Percentiles rank a stretch among this genome's conserved stretches.
Evolutionary conservation across 768 basidiomycete species (phyloP).

Genomic region (Naganishia randhawae): DNA sequence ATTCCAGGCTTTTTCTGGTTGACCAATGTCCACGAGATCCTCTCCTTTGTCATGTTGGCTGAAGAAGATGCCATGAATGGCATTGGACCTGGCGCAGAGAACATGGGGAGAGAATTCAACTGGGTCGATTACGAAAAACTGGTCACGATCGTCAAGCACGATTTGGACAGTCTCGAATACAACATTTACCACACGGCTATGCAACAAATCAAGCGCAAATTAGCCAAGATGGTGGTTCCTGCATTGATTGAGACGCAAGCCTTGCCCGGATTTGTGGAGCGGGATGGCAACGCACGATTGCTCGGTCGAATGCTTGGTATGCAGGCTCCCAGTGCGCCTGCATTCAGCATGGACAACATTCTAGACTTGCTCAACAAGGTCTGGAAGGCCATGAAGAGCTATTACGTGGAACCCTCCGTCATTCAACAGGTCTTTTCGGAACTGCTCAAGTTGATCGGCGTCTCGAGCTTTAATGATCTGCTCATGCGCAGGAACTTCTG

Average conservation of each 20-base stretch:
- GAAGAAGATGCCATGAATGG: conserved; percentile 98
- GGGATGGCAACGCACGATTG: conserved; percentile 83
- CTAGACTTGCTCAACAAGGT: conserved; percentile 94
- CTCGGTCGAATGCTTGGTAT: conserved; percentile 89
- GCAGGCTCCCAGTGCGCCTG: conserved; percentile 60
- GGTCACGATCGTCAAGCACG: conserved; percentile 97
- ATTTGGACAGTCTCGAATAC: conserved; percentile 95
- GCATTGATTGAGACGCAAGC: conserved; percentile 97
- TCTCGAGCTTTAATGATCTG: conserved; percentile 95
- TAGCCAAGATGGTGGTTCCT: conserved; percentile 98
- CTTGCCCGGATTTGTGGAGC: conserved; percentile 93
- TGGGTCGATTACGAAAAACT: conserved; percentile 96
- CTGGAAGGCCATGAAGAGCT: conserved; percentile 96
- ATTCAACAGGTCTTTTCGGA: conserved; percentile 89
- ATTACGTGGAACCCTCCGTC: conserved; percentile 95
- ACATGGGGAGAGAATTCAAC: conserved; percentile 76
- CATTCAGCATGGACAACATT: conserved; percentile 98
- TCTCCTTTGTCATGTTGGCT: conserved; percentile 98
- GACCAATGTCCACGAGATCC: conserved; percentile 99
- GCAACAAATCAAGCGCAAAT: conserved; percentile 91
- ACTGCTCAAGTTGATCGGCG: conserved; percentile 88
- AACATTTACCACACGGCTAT: conserved; percentile 99
- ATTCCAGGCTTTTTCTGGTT: conserved; percentile 98
- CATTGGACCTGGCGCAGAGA: conserved; percentile 54
- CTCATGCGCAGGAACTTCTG: conserved; percentile 98